These are phyloP conservation scores for Ogataea parapolymorpha DNA, from an alignment of 805 yeast genomes.

Conservation along the genomic window DNA sequence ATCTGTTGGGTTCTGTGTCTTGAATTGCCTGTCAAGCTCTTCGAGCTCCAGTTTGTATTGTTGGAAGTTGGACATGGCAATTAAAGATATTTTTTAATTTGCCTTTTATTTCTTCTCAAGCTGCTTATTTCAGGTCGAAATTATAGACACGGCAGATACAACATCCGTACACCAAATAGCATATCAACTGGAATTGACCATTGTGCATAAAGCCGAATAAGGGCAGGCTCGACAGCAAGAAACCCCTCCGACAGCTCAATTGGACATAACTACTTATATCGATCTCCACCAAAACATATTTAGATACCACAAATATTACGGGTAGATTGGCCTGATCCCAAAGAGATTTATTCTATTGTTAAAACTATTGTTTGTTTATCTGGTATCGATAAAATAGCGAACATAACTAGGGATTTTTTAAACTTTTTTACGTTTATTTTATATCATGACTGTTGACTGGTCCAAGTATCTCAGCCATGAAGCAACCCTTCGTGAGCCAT, in stretches of 20 bases:
- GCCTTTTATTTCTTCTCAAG: slow-evolving; percentile 8
- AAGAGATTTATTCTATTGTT: neutral
- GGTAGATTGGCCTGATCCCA: neutral
- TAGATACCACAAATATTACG: neutral
- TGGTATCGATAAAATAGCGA: neutral
- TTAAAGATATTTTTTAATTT: slow-evolving; percentile 1
- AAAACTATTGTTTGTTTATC: neutral
- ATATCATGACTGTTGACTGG: slow-evolving; percentile 29
- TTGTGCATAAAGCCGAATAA: too few relatives aligned
- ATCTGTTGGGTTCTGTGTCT: slow-evolving; percentile 57
- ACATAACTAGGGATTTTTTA: neutral
- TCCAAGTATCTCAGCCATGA: slow-evolving; percentile 25
- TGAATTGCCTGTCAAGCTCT: slow-evolving; percentile 57
- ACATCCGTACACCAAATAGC: slow-evolving; percentile 6
- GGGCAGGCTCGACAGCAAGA: too few relatives aligned
- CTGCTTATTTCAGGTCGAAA: slow-evolving; percentile 9
- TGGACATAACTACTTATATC: too few relatives aligned
- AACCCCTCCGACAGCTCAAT: too few relatives aligned
- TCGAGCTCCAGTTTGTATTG: slow-evolving; percentile 46
- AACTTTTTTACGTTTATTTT: neutral
- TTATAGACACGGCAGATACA: neutral
- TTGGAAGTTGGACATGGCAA: slow-evolving; percentile 22
- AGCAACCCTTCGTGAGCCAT: slow-evolving; percentile 27
- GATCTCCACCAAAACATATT: too few relatives aligned
- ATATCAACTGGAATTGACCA: too few relatives aligned